Conservation (phyloP, 164 flowering plant species). For the Saururus chinensis region DNA sequence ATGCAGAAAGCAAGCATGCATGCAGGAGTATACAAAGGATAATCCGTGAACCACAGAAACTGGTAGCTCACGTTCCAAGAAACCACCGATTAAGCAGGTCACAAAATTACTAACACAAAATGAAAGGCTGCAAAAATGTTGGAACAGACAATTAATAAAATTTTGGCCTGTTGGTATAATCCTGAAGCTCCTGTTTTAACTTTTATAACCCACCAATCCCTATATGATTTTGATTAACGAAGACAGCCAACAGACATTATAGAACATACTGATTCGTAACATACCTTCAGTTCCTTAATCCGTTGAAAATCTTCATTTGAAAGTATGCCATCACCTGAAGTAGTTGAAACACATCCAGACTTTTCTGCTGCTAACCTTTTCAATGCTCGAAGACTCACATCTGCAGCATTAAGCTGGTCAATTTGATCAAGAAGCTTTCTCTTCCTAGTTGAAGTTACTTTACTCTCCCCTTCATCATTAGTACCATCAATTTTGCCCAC, state of each 20-base stretch:
- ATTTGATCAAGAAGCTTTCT: conserved; percentile 62
- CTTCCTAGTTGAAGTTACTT: conserved; percentile 29
- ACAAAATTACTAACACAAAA: no score
- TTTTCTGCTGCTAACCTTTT: conserved; percentile 54
- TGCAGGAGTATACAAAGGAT: background rate
- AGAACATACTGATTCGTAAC: background rate
- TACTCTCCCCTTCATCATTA: conserved; percentile 8
- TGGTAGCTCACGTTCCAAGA: no score
- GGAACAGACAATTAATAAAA: background rate
- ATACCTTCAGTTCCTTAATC: conserved; percentile 75
- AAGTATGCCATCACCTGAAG: conserved; percentile 54
- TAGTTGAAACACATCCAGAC: conserved; percentile 15
- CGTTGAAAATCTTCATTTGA: conserved; percentile 80
- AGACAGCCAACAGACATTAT: background rate
- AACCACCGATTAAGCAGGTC: no score
- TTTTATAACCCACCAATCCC: background rate
- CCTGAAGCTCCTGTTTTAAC: background rate
- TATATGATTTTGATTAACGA: background rate
- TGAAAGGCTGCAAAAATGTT: no score
- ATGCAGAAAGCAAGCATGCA: background rate
- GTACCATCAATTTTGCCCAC: conserved; percentile 13
- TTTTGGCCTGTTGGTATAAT: background rate
- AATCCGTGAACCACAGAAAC: no score
- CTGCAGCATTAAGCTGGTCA: conserved; percentile 41
- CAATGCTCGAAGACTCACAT: conserved; percentile 65